Base-by-base conservation (phyloP, 2,329 filamentous ascomycete species). In the Fusarium sp. region DNA sequence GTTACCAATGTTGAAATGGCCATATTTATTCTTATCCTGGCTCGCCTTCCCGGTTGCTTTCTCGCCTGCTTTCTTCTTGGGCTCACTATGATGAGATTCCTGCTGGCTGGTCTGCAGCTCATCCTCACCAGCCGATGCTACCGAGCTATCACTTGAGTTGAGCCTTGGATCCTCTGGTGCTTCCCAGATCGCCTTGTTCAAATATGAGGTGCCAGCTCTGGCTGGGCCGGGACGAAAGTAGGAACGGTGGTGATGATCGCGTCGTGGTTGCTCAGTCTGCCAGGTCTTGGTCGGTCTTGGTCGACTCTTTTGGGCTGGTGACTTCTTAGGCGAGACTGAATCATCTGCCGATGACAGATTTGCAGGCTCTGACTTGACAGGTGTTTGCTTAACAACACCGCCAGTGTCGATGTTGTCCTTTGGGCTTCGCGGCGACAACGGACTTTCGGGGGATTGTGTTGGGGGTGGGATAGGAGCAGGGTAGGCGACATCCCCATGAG, bases 1-100 rank as follows among this genome's bases (percentile, higher is more conserved):
- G 74, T 94, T 92, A 10, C 86, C 86, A 24, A 94, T 84, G 44
- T 84, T 84, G 80, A 94, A 92, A 15, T 64, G 70, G 18, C 71
- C 54, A 41, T 74, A 76, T 45, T 63, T 74, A 44, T 77, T 73
- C 8, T 80, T 78, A 14, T 80, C 76, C 11, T 80, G 74, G 18
- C 48, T 63, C 22, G 38, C 57, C 48, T 62, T 69, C 30, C 50
- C 50, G 24, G 45, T 47, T 24, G 42, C 45, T 41, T 44, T 67
- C 57, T 64, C 30, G n/a, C 30, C 48, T 51, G 30, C n/a, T 47
- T 47, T 68, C 62, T 64, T 60, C 41, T 42, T 45, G 22, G 57
- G 42, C 24, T 62, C 48, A 30, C 41, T 63, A 36, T 35, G 48
- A 22, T 35, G 38, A 14, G 53, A 15, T 39, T 59, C 48, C 39